Evolutionary conservation across 305 asterid species (phyloP).

Genomic region (Andrographis paniculata): DNA sequence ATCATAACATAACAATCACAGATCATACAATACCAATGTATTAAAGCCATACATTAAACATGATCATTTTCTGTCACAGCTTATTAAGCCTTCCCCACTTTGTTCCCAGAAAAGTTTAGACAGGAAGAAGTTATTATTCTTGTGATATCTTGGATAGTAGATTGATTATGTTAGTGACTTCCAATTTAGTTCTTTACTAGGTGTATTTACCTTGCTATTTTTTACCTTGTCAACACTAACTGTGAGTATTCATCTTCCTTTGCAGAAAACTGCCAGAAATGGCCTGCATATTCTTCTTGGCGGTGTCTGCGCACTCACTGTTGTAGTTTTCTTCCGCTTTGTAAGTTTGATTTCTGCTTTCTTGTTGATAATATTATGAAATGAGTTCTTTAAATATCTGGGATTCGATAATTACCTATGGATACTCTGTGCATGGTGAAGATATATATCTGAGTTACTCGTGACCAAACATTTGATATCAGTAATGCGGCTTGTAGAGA

Average conservation of each 20-base stretch:
- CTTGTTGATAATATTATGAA: not conserved
- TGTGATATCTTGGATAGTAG: too few relatives aligned
- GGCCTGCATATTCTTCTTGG: constrained; percentile 94
- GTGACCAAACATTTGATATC: constrained; percentile 12
- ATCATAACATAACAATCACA: too few relatives aligned
- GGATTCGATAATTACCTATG: constrained; percentile 1
- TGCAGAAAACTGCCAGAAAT: constrained; percentile 79
- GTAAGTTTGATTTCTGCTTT: constrained; percentile 43
- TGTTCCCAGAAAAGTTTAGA: too few relatives aligned
- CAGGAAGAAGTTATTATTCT: too few relatives aligned
- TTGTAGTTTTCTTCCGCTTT: constrained; percentile 82
- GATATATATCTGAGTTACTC: constrained; percentile 10
- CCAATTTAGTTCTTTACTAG: too few relatives aligned
- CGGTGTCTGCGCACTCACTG: constrained; percentile 83
- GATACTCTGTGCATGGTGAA: constrained; percentile 7
- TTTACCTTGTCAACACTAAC: constrained; percentile 4
- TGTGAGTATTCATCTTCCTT: constrained; percentile 19
- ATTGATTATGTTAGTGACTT: too few relatives aligned
- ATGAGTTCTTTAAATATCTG: constrained; percentile 2
- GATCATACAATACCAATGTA: too few relatives aligned
- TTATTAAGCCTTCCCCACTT: too few relatives aligned
- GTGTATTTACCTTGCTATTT: too few relatives aligned
- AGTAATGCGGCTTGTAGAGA: not conserved
- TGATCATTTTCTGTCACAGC: too few relatives aligned
- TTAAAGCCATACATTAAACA: too few relatives aligned